Evolutionary conservation across 139 green algal species (phyloP).

Genomic region (Klebsormidium nitens): DNA sequence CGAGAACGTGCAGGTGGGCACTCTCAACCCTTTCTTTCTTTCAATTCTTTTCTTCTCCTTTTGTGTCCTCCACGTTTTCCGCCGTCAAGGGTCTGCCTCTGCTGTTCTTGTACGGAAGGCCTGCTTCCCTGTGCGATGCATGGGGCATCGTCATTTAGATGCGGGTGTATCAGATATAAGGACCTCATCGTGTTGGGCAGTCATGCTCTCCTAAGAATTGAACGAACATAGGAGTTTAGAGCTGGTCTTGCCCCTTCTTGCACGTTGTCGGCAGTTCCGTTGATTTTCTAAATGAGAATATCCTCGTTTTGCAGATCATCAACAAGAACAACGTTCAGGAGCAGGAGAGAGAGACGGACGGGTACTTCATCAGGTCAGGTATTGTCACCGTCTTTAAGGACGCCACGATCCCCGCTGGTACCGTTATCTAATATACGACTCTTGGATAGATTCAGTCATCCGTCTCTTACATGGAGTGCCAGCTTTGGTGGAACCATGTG

Average conservation of each 20-base stretch:
- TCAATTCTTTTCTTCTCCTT: slow-evolving; percentile 12
- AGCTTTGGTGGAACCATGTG: no score
- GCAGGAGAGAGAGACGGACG: slow-evolving; percentile 73
- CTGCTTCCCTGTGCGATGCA: no score
- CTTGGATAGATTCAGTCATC: no score
- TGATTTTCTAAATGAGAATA: no score
- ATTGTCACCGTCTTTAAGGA: slow-evolving; percentile 96
- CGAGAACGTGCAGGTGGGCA: slow-evolving; percentile 33
- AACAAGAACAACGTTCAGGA: slow-evolving; percentile 77
- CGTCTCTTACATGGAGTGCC: no score
- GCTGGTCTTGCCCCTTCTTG: background rate
- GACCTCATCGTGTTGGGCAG: background rate
- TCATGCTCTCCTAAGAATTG: slow-evolving; percentile 1
- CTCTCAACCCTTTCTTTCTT: background rate
- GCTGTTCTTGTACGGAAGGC: no score
- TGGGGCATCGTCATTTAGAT: no score
- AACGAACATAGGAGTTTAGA: background rate
- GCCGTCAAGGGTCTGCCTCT: no score
- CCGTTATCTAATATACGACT: slow-evolving; percentile 63
- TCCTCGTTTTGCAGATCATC: slow-evolving; percentile 26
- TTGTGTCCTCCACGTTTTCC: background rate
- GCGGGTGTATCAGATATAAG: background rate
- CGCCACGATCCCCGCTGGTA: slow-evolving; percentile 70
- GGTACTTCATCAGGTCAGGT: slow-evolving; percentile 88
- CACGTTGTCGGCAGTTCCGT: background rate